Percentiles rank a stretch among this genome's conserved stretches.
phyloP scores from a whole-genome alignment of 768 basidiomycete genomes.

The Dentipellis fragilis region DNA sequence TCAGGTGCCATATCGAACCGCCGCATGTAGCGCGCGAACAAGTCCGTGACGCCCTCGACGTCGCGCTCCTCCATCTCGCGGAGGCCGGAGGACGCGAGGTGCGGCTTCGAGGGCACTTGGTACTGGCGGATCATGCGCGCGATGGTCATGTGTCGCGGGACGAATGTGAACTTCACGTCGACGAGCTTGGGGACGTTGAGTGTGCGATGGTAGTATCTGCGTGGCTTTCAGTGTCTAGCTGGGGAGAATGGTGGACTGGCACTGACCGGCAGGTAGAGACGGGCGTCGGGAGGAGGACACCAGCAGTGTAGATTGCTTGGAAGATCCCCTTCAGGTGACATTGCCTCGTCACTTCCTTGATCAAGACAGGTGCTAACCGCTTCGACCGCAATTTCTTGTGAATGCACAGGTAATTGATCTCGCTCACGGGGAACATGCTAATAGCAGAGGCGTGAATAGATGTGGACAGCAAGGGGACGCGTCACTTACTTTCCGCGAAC shows the following conservation, averaged over 20 bases:
- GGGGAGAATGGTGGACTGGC: not conserved
- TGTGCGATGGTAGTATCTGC: conserved; percentile 84
- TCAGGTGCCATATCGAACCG: conserved; percentile 78
- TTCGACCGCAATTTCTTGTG: conserved; percentile 97
- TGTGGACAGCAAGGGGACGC: not conserved
- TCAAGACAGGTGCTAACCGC: conserved; percentile 88
- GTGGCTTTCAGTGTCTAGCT: not conserved
- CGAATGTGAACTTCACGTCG: conserved; percentile 79
- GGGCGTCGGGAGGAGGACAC: conserved; percentile 89
- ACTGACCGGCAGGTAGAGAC: conserved; percentile 73
- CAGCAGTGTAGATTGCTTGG: conserved; percentile 96
- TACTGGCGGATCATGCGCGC: conserved; percentile 81
- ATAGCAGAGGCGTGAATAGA: conserved; percentile 5
- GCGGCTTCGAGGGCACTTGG: conserved; percentile 46
- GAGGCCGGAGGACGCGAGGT: conserved; percentile 43
- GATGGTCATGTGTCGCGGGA: conserved; percentile 80
- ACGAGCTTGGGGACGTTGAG: conserved; percentile 89
- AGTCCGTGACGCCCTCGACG: conserved; percentile 52
- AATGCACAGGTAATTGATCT: conserved; percentile 96
- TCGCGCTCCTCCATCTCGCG: conserved; percentile 86
- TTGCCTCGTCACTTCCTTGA: conserved; percentile 94
- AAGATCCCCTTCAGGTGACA: conserved; percentile 84
- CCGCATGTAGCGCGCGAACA: conserved; percentile 72
- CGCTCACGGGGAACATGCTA: conserved; percentile 64
- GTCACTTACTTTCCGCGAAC: conserved; percentile 68